Base-by-base conservation (phyloP, 2,329 filamentous ascomycete genomes). In the Aspergillus latus region DNA sequence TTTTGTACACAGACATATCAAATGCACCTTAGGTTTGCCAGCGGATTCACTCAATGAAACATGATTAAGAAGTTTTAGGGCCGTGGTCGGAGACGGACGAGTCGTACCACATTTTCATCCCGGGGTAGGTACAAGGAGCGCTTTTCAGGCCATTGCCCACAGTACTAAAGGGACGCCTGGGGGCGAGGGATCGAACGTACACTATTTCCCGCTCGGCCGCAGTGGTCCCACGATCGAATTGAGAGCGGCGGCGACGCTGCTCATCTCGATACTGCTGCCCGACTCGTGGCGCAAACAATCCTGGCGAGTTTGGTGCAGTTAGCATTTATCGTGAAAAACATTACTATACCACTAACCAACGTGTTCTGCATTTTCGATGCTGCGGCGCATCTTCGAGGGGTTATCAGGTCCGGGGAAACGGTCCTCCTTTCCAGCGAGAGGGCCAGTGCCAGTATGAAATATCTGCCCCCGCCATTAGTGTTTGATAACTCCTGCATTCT, bases 341-440 rank as follows among this genome's bases (percentile, higher is more conserved):
- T 42, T 39, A 44, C 43, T 45, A 48, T 52, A 13, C 54, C 51
- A 80, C 87, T 72, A 71, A 85, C 92, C 92, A 64, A 93, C 85
- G 67, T 90, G 87, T 69, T 91, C 88, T 1, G 91, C 91, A 70
- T 94, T 95, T 69, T 95, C 89, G 58, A 89, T 88, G 63, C 89
- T 94, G 58, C 92, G 84, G 75, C 91, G 88, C 80, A 94, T 88
- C 77, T 96, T 96, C 0, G 88, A 89, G 54, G 86, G 82, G 67
- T 96, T 96, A 75, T 96, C 90, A 0, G 90, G 88, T 1, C 79
- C 77, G 0, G 91, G 91, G 65, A 96, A 96, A 0, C 77, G 71
- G 63, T 91, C 87, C 73, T 95, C 90, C 32, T 84, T 77, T 2
- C 91, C 90, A 51, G 86, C 82, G 54, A 84, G 68, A 50, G 78